Evolutionary conservation across 345 rosid genomes (phyloP).

Genomic region (Sapria himalayana): DNA sequence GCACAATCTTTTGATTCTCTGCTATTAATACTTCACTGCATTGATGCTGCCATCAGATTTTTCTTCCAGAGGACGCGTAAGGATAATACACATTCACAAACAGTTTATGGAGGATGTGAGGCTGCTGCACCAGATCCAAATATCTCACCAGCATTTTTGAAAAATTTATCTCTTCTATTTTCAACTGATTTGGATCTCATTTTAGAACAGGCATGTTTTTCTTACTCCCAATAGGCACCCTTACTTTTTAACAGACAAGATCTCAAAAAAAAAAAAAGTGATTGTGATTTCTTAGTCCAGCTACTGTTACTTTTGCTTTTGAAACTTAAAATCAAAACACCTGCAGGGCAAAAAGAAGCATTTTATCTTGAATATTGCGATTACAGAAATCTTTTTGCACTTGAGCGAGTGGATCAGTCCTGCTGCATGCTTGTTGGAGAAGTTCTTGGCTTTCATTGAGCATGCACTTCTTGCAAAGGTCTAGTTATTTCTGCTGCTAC

Average conservation of each 20-base stretch:
- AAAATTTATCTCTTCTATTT: conserved; percentile 36
- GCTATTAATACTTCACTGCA: conserved; percentile 36
- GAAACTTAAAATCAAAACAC: not conserved
- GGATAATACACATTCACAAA: conserved; percentile 7
- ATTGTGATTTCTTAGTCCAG: too few relatives aligned
- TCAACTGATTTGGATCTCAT: conserved; percentile 13
- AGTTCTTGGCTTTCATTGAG: conserved; percentile 39
- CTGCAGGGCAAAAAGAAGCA: conserved; percentile 50
- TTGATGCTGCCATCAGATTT: conserved; percentile 28
- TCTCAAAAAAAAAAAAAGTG: too few relatives aligned
- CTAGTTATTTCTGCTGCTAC: conserved; percentile 14
- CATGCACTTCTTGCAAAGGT: conserved; percentile 57
- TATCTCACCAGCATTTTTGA: conserved; percentile 23
- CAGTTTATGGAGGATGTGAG: conserved; percentile 15
- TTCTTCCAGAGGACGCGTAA: conserved; percentile 16
- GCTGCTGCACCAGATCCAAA: conserved; percentile 20
- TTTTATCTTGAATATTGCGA: conserved; percentile 36
- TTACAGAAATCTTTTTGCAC: conserved; percentile 47
- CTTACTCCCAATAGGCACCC: too few relatives aligned
- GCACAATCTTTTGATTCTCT: conserved; percentile 41
- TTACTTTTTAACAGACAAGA: too few relatives aligned
- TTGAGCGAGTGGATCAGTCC: conserved; percentile 35
- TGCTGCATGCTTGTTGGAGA: conserved; percentile 23
- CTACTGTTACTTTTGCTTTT: not conserved
- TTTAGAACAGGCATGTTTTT: conserved; percentile 11